A percentile compares a stretch with the other conserved stretches of the same genome.
phyloP scores from a whole-genome alignment of 192 early-diverging fungal genomes.

The Linnemannia hyalina region DNA sequence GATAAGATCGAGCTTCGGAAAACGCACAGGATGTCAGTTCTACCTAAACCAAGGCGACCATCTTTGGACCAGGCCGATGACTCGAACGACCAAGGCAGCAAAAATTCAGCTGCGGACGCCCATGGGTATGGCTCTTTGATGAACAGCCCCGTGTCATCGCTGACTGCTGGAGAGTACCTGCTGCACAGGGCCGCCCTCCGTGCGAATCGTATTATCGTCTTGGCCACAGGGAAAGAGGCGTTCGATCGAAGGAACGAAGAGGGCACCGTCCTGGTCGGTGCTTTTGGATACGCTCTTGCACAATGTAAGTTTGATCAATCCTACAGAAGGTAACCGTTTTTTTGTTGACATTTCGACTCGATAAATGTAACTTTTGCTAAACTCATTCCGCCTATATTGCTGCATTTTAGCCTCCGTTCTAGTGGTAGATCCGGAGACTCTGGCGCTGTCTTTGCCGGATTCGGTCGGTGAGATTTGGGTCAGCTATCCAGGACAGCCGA shows the following conservation, averaged over 20 bases:
- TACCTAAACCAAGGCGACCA: slow-evolving; percentile 6
- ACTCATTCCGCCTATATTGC: background rate
- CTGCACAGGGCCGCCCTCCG: slow-evolving; percentile 72
- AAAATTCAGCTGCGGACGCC: background rate
- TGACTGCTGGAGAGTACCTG: slow-evolving; percentile 66
- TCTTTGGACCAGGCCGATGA: slow-evolving; percentile 13
- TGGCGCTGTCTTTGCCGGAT: slow-evolving; percentile 75
- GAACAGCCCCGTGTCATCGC: slow-evolving; percentile 28
- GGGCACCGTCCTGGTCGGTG: slow-evolving; percentile 42
- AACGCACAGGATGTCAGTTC: slow-evolving; percentile 31
- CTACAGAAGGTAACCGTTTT: no score
- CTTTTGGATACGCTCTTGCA: slow-evolving; percentile 66
- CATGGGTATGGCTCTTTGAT: slow-evolving; percentile 3
- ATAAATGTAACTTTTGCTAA: slow-evolving; percentile 9
- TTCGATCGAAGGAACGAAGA: slow-evolving; percentile 29
- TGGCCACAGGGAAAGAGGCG: slow-evolving; percentile 60
- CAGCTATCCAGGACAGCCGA: slow-evolving; percentile 72
- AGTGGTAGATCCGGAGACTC: slow-evolving; percentile 83
- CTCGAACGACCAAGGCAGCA: background rate
- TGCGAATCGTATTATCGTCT: slow-evolving; percentile 66
- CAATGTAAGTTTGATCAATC: slow-evolving; percentile 46
- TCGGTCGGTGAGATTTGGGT: slow-evolving; percentile 86
- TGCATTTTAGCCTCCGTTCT: slow-evolving; percentile 60
- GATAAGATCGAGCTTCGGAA: slow-evolving; percentile 37
- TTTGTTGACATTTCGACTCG: no score